These are phyloP conservation scores for Byssochlamys sp. DNA, from an alignment of 2,329 filamentous ascomycete species.

Conservation along the genomic window DNA sequence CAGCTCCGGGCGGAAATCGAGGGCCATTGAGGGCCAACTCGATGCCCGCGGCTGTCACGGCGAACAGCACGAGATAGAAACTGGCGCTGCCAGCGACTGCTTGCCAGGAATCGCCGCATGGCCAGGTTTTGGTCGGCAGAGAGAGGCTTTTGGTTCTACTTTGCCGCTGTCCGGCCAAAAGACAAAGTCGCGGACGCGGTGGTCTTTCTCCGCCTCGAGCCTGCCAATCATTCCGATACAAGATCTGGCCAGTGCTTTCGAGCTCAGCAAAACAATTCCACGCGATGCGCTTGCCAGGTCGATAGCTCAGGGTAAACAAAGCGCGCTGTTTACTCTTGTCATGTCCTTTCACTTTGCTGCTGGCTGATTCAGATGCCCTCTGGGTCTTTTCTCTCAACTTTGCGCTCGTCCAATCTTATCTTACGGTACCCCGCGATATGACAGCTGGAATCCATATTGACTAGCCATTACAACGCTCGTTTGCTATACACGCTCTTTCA, in stretches of 20 bases:
- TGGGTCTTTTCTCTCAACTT: not conserved
- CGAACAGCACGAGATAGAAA: constrained; percentile 2
- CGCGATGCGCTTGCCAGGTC: not conserved
- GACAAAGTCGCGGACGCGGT: not conserved
- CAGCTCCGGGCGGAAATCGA: constrained; percentile 12
- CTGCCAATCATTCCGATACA: not conserved
- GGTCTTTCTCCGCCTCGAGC: not conserved
- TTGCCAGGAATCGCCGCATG: constrained; percentile 8
- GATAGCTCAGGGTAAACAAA: not conserved
- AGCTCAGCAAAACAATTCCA: not conserved
- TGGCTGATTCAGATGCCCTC: not conserved
- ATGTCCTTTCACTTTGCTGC: not conserved
- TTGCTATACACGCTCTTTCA: not conserved
- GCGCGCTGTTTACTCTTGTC: not conserved
- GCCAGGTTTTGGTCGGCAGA: constrained; percentile 1
- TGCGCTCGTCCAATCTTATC: not conserved
- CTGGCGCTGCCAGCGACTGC: constrained; percentile 8
- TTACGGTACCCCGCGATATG: not conserved
- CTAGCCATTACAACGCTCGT: not conserved
- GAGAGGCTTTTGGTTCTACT: not conserved
- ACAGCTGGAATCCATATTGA: not conserved
- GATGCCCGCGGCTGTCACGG: not conserved
- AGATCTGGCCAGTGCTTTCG: not conserved
- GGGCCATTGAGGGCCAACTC: constrained; percentile 11
- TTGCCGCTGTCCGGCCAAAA: not conserved